These are phyloP conservation scores for Cercophora samala DNA, from an alignment of 495 filamentous ascomycete species.

Conservation along the genomic window DNA sequence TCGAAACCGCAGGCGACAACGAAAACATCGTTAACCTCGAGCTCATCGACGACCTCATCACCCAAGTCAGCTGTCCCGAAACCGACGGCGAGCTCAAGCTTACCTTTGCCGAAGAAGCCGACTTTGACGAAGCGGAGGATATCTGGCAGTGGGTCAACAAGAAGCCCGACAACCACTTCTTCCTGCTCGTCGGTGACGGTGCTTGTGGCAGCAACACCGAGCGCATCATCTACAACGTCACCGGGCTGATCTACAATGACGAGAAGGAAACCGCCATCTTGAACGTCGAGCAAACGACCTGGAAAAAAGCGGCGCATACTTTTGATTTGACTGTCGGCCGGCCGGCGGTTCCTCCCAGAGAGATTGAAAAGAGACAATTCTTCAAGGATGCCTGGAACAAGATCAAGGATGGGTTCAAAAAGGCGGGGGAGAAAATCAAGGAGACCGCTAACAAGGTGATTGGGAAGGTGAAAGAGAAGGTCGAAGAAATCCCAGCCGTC, in stretches of 20 bases:
- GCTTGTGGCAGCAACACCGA: slow-evolving; percentile 17
- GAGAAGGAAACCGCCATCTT: slow-evolving; percentile 19
- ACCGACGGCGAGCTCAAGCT: slow-evolving; percentile 9
- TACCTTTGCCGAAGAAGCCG: slow-evolving; percentile 17
- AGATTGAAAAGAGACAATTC: not conserved
- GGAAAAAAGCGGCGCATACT: slow-evolving; percentile 23
- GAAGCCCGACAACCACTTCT: slow-evolving; percentile 20
- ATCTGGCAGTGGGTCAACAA: slow-evolving; percentile 26
- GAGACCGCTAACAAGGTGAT: slow-evolving; percentile 9
- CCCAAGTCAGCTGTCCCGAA: slow-evolving; percentile 14
- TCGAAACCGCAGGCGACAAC: slow-evolving; percentile 10
- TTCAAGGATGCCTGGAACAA: not conserved
- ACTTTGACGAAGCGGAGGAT: slow-evolving; percentile 22
- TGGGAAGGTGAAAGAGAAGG: slow-evolving; percentile 12
- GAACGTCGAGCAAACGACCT: slow-evolving; percentile 15
- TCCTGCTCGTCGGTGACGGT: slow-evolving; percentile 20
- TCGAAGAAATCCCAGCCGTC: not conserved
- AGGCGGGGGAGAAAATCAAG: slow-evolving; percentile 3
- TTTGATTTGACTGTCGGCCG: slow-evolving; percentile 23
- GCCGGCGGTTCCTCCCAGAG: not conserved
- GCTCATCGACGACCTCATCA: slow-evolving; percentile 21
- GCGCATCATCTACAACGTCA: slow-evolving; percentile 18
- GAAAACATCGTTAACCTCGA: slow-evolving; percentile 27
- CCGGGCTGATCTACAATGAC: slow-evolving; percentile 17
- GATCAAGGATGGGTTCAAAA: not conserved